Evolutionary conservation across 331 rosid genomes (phyloP).

Genomic region (Phaseolus coccineus): DNA sequence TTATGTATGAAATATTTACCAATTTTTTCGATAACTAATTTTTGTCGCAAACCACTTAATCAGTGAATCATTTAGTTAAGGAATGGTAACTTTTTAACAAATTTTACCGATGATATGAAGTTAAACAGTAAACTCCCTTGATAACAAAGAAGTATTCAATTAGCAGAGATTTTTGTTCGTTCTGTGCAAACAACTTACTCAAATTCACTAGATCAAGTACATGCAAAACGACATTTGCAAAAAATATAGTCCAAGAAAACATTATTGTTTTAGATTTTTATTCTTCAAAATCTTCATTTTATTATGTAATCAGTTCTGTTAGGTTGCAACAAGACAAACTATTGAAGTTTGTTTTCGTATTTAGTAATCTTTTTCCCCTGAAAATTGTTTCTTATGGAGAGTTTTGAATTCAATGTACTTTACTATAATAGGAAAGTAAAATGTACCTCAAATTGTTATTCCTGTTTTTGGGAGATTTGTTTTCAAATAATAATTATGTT

Average conservation of each 20-base stretch:
- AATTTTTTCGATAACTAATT: too few species aligned
- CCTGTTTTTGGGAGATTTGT: neutral
- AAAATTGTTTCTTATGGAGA: neutral
- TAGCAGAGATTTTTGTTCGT: neutral
- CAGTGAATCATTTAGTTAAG: neutral
- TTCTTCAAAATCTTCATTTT: neutral
- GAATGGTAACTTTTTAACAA: conserved; percentile 7
- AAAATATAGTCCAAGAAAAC: neutral
- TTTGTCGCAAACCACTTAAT: too few species aligned
- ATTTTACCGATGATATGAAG: neutral
- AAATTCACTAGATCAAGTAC: neutral
- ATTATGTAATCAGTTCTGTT: neutral
- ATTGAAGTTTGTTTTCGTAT: too few species aligned
- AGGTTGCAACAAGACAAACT: too few species aligned
- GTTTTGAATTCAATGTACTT: conserved; percentile 1
- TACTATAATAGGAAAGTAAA: neutral
- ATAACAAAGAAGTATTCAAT: neutral
- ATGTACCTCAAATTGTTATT: conserved; percentile 12
- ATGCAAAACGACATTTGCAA: neutral
- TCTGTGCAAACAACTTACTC: neutral
- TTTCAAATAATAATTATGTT: too few species aligned
- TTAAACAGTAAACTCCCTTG: neutral
- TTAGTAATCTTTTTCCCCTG: too few species aligned
- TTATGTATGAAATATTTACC: too few species aligned
- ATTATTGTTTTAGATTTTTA: neutral